Evolutionary conservation across 352 stramenopile species (phyloP).

Genomic region (Globisporangium viniferum): DNA sequence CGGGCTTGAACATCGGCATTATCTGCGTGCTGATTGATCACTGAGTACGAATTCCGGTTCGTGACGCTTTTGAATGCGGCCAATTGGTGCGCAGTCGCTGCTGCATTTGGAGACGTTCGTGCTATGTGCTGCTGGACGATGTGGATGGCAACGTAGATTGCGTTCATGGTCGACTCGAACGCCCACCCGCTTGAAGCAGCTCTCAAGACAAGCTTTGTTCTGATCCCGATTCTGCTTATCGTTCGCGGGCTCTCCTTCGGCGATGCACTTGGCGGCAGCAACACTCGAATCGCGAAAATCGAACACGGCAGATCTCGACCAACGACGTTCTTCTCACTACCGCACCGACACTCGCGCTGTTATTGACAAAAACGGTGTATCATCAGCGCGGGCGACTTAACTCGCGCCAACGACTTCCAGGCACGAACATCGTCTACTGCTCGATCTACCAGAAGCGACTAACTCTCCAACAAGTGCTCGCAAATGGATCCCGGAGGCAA

Average conservation of each 20-base stretch:
- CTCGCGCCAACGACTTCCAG: background rate
- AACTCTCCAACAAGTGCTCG: constrained; percentile 6
- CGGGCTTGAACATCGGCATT: constrained; percentile 23
- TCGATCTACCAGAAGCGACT: constrained; percentile 20
- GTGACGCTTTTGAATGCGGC: constrained; percentile 23
- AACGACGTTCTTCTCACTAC: constrained; percentile 30
- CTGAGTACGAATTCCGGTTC: constrained; percentile 26
- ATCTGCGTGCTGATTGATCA: constrained; percentile 4
- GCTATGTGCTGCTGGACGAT: constrained; percentile 17
- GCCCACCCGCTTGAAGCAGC: constrained; percentile 10
- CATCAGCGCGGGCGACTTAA: constrained; percentile 6
- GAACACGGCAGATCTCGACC: constrained; percentile 12
- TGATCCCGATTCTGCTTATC: background rate
- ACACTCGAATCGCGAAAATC: constrained; percentile 9
- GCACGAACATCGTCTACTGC: constrained; percentile 17
- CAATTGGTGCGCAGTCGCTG: constrained; percentile 22
- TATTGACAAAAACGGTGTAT: constrained; percentile 20
- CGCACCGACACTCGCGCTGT: constrained; percentile 20
- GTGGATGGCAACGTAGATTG: constrained; percentile 24
- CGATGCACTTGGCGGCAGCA: constrained; percentile 10
- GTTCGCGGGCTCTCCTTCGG: constrained; percentile 14
- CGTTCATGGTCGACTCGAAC: constrained; percentile 25
- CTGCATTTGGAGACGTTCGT: constrained; percentile 20
- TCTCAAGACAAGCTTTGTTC: background rate
- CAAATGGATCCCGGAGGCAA: constrained; percentile 3